phyloP scores from a whole-genome alignment of 2,329 filamentous ascomycete species.

The Trichoderma guizhouense region DNA sequence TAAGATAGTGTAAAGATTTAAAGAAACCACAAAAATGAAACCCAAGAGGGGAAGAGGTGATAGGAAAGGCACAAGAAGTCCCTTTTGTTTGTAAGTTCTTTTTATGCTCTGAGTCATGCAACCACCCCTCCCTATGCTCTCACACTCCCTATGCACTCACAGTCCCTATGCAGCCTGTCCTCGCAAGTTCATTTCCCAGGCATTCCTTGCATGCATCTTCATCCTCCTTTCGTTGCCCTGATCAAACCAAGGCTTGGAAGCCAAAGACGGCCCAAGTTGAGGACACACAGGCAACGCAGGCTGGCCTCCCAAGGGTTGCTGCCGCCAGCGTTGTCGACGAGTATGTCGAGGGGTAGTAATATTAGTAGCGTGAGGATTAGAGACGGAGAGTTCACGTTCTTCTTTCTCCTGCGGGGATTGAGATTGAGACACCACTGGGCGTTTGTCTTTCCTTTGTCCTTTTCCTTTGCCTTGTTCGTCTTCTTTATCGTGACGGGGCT shows the following conservation, averaged over 20 bases:
- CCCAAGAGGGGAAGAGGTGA: neutral
- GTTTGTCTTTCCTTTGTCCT: neutral
- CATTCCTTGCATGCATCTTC: constrained; percentile 14
- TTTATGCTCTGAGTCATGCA: neutral
- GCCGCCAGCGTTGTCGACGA: constrained; percentile 9
- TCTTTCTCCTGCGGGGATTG: neutral
- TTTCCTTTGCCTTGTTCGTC: neutral
- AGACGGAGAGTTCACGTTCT: neutral
- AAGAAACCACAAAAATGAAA: neutral
- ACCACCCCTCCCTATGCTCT: neutral
- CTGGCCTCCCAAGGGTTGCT: neutral
- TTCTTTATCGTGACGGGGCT: constrained; percentile 22
- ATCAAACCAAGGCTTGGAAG: neutral
- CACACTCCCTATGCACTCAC: neutral
- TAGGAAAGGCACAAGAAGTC: neutral
- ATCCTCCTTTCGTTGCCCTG: constrained; percentile 15
- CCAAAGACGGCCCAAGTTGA: neutral
- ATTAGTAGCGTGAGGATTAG: neutral
- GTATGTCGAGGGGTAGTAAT: neutral
- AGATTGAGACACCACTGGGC: neutral
- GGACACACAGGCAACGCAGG: neutral
- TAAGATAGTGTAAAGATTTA: neutral
- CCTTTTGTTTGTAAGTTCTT: neutral
- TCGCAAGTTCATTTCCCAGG: neutral
- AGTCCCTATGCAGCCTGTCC: neutral